These are phyloP conservation scores for Fusarium haematococcum DNA, from an alignment of 2,329 filamentous ascomycete species.

Conservation along the genomic window DNA sequence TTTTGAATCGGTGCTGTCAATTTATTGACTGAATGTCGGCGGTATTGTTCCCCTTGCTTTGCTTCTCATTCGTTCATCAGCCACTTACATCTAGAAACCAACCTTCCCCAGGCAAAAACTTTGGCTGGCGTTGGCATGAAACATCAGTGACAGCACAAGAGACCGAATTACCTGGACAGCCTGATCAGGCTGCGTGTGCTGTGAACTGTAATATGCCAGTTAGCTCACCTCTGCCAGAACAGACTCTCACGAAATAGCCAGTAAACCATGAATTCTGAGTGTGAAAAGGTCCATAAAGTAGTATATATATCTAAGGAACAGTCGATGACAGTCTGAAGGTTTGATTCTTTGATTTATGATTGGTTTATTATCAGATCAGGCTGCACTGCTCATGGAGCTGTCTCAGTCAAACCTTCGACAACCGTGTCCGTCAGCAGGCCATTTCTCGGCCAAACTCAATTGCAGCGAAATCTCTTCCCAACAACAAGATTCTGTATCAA, in stretches of 20 bases:
- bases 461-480: neutral
- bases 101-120: neutral
- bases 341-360: slow-evolving; percentile 3
- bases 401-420: neutral
- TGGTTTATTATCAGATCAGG: neutral
- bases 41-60: neutral
- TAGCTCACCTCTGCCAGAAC: neutral
- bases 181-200: neutral
- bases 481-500: neutral
- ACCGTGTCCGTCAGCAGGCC: neutral
- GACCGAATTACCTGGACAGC: neutral
- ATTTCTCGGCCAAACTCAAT: neutral
- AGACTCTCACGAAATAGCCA: neutral
- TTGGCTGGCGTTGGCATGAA: neutral
- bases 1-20: neutral
- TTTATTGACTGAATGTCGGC: neutral
- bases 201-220: neutral
- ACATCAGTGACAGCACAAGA: neutral
- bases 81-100: neutral
- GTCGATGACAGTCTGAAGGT: neutral
- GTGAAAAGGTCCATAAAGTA: neutral
- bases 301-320: neutral
- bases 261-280: neutral
- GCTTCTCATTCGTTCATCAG: neutral
- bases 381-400: neutral